A percentile compares a stretch with the other conserved stretches of the same genome.
phyloP scores from a whole-genome alignment of 345 rosid genomes.

The Lepidium didymum region DNA sequence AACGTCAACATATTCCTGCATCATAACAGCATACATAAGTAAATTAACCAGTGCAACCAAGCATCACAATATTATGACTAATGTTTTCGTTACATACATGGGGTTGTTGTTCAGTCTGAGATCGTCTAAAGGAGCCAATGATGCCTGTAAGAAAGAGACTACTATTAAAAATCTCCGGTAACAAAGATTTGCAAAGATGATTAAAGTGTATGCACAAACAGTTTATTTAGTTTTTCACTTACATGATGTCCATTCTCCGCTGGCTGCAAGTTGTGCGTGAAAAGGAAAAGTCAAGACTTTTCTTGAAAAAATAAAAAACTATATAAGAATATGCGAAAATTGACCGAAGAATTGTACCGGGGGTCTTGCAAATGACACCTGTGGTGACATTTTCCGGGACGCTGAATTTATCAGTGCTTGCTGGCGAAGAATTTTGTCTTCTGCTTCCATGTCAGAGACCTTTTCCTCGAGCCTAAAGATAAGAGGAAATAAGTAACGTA shows the following conservation, averaged over 20 bases:
- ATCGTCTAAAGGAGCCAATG: conserved; percentile 47
- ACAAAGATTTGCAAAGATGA: conserved; percentile 1
- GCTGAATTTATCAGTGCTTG: conserved; percentile 49
- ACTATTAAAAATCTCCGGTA: not conserved
- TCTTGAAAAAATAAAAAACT: not conserved
- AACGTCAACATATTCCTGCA: conserved; percentile 68
- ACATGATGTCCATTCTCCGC: conserved; percentile 66
- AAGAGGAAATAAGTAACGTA: conserved; percentile 1
- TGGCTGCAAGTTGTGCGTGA: conserved; percentile 40
- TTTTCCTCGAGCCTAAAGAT: conserved; percentile 72
- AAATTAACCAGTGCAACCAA: conserved; percentile 8
- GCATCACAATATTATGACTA: not conserved
- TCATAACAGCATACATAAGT: conserved; percentile 17
- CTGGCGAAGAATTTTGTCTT: conserved; percentile 64
- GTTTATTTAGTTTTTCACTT: conserved; percentile 30
- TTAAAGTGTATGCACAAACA: not conserved
- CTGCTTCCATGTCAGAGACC: conserved; percentile 74
- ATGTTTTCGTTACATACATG: conserved; percentile 38
- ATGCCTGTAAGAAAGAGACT: conserved; percentile 37
- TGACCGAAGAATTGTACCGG: conserved; percentile 33
- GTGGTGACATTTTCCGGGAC: conserved; percentile 50
- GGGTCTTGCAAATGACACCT: conserved; percentile 38
- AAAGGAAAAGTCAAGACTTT: conserved; percentile 17
- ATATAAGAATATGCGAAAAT: not conserved
- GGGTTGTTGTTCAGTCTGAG: conserved; percentile 53